These are phyloP conservation scores for Diplodia corticola DNA, from an alignment of 2,329 filamentous ascomycete species.

Conservation along the genomic window DNA sequence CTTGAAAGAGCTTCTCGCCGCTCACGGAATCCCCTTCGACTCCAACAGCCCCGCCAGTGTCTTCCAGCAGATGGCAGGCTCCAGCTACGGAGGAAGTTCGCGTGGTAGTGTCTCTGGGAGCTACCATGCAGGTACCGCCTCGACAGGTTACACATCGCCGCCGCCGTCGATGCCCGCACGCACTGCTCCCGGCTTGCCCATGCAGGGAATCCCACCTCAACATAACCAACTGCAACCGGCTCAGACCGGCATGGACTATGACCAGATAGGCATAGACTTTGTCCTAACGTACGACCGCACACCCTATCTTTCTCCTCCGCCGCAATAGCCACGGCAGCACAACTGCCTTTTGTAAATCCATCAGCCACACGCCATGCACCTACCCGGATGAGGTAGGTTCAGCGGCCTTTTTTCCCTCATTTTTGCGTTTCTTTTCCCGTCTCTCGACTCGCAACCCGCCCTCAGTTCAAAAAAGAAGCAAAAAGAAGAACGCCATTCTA, in stretches of 20 bases:
- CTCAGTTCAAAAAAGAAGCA: constrained; percentile 11
- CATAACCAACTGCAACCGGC: constrained; percentile 27
- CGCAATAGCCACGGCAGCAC: constrained; percentile 41
- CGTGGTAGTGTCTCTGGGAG: constrained; percentile 63
- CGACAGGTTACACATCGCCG: constrained; percentile 50
- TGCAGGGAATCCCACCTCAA: constrained; percentile 26
- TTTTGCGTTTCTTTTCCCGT: constrained; percentile 27
- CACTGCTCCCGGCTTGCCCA: constrained; percentile 1
- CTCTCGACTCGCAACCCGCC: constrained; percentile 23
- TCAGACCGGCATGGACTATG: constrained; percentile 63
- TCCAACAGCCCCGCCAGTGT: constrained; percentile 40
- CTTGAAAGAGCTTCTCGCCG: constrained; percentile 62
- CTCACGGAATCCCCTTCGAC: constrained; percentile 61
- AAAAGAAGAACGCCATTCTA: constrained; percentile 20
- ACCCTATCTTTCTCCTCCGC: constrained; percentile 67
- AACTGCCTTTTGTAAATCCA: constrained; percentile 31
- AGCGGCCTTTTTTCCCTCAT: constrained; percentile 22
- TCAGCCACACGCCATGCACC: constrained; percentile 7
- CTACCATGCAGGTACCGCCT: constrained; percentile 53
- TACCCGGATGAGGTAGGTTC: constrained; percentile 21
- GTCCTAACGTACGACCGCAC: constrained; percentile 82
- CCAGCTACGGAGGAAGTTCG: constrained; percentile 45
- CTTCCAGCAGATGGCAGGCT: constrained; percentile 38
- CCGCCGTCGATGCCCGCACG: constrained; percentile 27
- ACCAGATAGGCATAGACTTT: constrained; percentile 85